Base-by-base conservation (phyloP, 345 rosid species). In the Citrus glauca region DNA sequence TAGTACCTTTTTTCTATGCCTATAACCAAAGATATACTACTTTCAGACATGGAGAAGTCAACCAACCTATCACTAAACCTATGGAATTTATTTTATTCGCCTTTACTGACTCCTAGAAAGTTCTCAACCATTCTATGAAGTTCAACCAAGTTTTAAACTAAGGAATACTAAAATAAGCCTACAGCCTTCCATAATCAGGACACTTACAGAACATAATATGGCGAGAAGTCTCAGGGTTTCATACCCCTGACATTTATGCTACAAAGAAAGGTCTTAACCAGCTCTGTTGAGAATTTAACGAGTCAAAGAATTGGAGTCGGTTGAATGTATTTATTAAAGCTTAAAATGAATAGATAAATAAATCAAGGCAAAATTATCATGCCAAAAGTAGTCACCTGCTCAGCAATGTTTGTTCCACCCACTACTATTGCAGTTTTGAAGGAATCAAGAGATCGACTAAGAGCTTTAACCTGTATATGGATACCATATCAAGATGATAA, bases 371-470 rank as follows among this genome's bases (percentile, higher is more conserved):
- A 59, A 60, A 64, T 65, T 6, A 48, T 38, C n/a, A 72, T 6
- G 74, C 27, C 19, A 55, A 53, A 55, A 77, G 8, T 24, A 70
- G 11, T 70, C 56, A 82, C 85, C 85, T 85, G 87, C 45, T 85
- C 87, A 61, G 80, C 69, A 2, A 81, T 80, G 76, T 82, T 85
- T 66, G 85, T 85, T 82, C 87, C 87, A 62, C 87, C 85, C 45
- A 85, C 87, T 6, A 85, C 87, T 32, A 85, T 82, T 20, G 87
- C 80, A 66, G 83, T 80, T 72, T 73, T 82, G 78, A 85, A 85
- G 72, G 80, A 71, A 24, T 82, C 87, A 27, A 85, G 82, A 60
- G 85, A 85, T 80, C 84, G 77, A 38, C 85, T 77, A 82, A 85
- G 80, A 68, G 84, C 74, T 75, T 85, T 85, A 38, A 85, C 85